Evolutionary conservation across 2,329 filamentous ascomycete species (phyloP), one percentile per base, ranked within the genome.

Genomic region (Diaporthe sp.): DNA sequence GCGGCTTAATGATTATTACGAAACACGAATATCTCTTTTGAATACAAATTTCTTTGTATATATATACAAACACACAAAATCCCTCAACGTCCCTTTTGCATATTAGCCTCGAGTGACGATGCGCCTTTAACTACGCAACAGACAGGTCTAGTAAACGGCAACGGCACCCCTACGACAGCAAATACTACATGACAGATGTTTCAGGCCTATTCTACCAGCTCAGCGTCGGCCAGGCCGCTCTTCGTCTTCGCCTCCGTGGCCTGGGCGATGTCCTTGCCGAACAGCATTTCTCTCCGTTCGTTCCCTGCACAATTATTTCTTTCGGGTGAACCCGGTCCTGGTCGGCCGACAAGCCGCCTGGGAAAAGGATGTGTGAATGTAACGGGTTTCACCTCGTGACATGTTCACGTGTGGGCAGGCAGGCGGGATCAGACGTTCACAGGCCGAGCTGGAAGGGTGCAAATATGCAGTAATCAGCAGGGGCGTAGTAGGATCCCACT

Each of bases 1-100:
- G 71, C 71, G 71, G 71, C 70, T 73, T 73, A 73, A 73, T 73
- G 71, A 73, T 65, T 55, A 55, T 69, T 69, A 69, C 65, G 65
- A 69, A 69, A 55, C 65, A 69, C 65, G 49, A 69, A 28, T 69
- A 69, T 69, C 65, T 69, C 34, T 69, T 51, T 55, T 69, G 46
- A 69, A 69, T 55, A 69, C 65, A 69, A 22, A 55, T 69, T 69
- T 69, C 65, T 55, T 42, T 69, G 65, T 69, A 69, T 69, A 69
- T 69, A 69, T 69, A 69, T 25, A 69, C 49, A 69, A 53, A 69
- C 31, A 53, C n/a, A 53, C 6, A 49, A 67, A 67, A 15, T 19
- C 31, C 8, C 22, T 39, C 34, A 15, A 28, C 46, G 37, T 65
- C 34, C 49, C 34, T 55, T 28, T 37, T 28, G 46, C 34, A 42